A percentile compares a stretch with the other conserved stretches of the same genome.
Evolutionary conservation across 495 filamentous ascomycete genomes (phyloP).

Genomic region (Xylaria venustula): DNA sequence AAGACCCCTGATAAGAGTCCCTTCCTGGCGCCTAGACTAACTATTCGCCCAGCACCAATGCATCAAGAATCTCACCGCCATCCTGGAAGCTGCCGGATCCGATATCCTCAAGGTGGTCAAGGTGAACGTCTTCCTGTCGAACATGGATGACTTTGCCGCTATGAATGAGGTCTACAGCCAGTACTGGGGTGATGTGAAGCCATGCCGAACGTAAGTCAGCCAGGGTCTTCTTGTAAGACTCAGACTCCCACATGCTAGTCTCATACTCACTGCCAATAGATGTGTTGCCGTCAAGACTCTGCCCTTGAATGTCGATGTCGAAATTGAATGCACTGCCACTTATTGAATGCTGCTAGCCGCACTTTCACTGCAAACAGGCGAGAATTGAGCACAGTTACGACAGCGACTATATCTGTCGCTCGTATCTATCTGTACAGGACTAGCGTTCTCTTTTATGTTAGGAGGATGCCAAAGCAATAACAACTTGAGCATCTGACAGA

Average conservation of each 20-base stretch:
- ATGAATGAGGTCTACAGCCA: constrained; percentile 79
- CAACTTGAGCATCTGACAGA: too few species aligned
- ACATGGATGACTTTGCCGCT: constrained; percentile 67
- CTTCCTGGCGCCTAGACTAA: constrained; percentile 20
- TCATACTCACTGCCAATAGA: constrained; percentile 46
- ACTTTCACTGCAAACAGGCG: too few species aligned
- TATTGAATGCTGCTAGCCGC: constrained; percentile 12
- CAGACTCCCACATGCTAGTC: neutral
- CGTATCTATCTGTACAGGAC: too few species aligned
- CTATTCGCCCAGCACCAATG: constrained; percentile 37
- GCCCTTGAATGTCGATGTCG: constrained; percentile 73
- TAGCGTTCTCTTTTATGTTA: too few species aligned
- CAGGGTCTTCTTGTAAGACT: too few species aligned
- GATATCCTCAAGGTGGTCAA: constrained; percentile 65
- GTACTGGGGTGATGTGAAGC: constrained; percentile 63
- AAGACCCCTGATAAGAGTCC: neutral
- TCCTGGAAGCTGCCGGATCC: constrained; percentile 64
- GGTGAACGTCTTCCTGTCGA: constrained; percentile 66
- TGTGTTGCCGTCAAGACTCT: constrained; percentile 75
- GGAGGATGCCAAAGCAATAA: too few species aligned
- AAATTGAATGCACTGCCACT: constrained; percentile 68
- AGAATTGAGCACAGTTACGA: too few species aligned
- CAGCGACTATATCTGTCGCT: too few species aligned
- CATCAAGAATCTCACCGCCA: constrained; percentile 62
- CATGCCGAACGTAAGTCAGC: constrained; percentile 52